phyloP scores from a whole-genome alignment of 2,329 filamentous ascomycete genomes.

The Fusarium vanettenii region DNA sequence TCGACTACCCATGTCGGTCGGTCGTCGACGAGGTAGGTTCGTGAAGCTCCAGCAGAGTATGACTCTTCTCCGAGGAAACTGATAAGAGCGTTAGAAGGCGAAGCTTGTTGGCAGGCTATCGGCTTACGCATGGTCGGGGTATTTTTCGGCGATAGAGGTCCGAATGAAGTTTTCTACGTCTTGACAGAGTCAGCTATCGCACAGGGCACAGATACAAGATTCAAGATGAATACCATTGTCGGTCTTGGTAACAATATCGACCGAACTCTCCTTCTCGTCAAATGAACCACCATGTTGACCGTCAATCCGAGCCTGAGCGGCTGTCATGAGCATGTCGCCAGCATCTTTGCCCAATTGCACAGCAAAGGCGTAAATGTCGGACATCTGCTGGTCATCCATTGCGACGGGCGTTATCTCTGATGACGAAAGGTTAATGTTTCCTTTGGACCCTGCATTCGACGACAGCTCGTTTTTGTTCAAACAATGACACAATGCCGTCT shows the following conservation, averaged over 20 bases:
- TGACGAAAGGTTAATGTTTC: slow-evolving; percentile 4
- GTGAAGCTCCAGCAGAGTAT: slow-evolving; percentile 75
- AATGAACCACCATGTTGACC: slow-evolving; percentile 39
- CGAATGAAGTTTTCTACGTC: slow-evolving; percentile 80
- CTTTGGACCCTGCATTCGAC: background rate
- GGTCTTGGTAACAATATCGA: slow-evolving; percentile 82
- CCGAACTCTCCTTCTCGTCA: slow-evolving; percentile 77
- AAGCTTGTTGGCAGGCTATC: background rate
- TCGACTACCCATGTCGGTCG: slow-evolving; percentile 81
- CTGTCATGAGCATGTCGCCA: slow-evolving; percentile 73
- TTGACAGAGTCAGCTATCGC: slow-evolving; percentile 46
- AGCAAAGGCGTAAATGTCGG: slow-evolving; percentile 77
- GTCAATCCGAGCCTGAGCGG: slow-evolving; percentile 54
- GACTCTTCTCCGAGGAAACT: slow-evolving; percentile 84
- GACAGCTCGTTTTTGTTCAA: slow-evolving; percentile 22
- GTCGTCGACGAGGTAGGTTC: slow-evolving; percentile 73
- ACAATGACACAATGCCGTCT: slow-evolving; percentile 24
- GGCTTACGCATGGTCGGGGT: slow-evolving; percentile 73
- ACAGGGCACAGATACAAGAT: background rate
- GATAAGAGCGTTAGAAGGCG: background rate
- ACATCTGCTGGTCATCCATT: slow-evolving; percentile 62
- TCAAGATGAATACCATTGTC: slow-evolving; percentile 68
- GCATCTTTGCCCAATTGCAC: slow-evolving; percentile 77
- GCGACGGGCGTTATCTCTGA: slow-evolving; percentile 14
- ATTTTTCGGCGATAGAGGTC: slow-evolving; percentile 66